Conservation (phyloP, 2,329 filamentous ascomycete species). For the Alternaria dauci region DNA sequence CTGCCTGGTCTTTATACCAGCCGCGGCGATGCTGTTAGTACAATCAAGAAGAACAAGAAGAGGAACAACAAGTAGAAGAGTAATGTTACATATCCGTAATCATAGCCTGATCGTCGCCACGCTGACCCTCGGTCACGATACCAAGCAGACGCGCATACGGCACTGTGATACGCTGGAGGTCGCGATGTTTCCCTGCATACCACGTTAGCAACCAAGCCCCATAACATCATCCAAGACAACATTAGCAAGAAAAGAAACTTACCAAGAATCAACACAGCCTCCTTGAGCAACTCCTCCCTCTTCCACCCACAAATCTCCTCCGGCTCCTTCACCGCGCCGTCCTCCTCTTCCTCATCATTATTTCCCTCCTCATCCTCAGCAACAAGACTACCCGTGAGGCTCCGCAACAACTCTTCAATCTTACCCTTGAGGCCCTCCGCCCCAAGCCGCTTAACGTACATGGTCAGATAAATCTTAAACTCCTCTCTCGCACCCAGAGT, state of each 20-base stretch:
- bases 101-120: slow-evolving; percentile 45
- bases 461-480: slow-evolving; percentile 92
- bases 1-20: not conserved
- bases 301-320: slow-evolving; percentile 91
- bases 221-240: not conserved
- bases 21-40: slow-evolving; percentile 5
- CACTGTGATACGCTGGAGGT: slow-evolving; percentile 91
- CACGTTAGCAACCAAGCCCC: not conserved
- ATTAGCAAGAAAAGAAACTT: slow-evolving; percentile 12
- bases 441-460: slow-evolving; percentile 96
- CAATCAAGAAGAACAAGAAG: slow-evolving; percentile 1
- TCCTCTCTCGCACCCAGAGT: slow-evolving; percentile 88
- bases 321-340: slow-evolving; percentile 62
- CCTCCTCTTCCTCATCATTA: slow-evolving; percentile 55
- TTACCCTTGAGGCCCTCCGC: slow-evolving; percentile 87
- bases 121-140: slow-evolving; percentile 41
- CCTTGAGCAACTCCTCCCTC: slow-evolving; percentile 83
- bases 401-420: slow-evolving; percentile 89
- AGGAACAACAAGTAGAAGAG: not conserved
- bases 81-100: slow-evolving; percentile 44
- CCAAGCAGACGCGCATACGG: slow-evolving; percentile 78
- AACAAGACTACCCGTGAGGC: slow-evolving; percentile 75
- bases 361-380: slow-evolving; percentile 67
- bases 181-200: slow-evolving; percentile 85
- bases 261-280: slow-evolving; percentile 93